A percentile compares a stretch with the other conserved stretches of the same genome.
Conservation (phyloP, 176 grass and related monocot species). For the Zoysia pacifica region DNA sequence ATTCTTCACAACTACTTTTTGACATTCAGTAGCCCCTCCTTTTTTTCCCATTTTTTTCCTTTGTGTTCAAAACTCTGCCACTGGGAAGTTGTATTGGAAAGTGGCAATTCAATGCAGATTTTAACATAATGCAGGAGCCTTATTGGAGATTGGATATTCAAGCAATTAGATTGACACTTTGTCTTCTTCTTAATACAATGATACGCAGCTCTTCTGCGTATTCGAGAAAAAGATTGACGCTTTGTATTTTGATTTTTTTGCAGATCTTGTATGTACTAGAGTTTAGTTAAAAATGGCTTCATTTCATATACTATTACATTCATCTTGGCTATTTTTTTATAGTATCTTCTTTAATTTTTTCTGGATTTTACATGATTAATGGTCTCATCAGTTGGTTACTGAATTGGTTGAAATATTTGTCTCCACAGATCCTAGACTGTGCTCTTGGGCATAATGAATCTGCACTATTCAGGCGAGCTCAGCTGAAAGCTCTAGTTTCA, state of each 20-base stretch:
- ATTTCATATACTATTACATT: conserved; percentile 35
- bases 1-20: too few relatives aligned
- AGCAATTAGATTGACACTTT: too few relatives aligned
- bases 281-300: conserved; percentile 18
- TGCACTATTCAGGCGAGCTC: conserved; percentile 97
- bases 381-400: conserved; percentile 18
- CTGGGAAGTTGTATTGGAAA: too few relatives aligned
- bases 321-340: neutral
- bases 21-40: too few relatives aligned
- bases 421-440: conserved; percentile 80
- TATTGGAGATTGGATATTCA: too few relatives aligned
- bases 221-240: too few relatives aligned
- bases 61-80: neutral
- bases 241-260: neutral
- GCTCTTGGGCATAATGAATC: conserved; percentile 99
- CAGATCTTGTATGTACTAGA: neutral
- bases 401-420: conserved; percentile 40
- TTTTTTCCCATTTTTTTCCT: neutral
- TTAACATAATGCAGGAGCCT: too few relatives aligned
- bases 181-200: too few relatives aligned
- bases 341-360: conserved; percentile 19
- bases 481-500: conserved; percentile 94
- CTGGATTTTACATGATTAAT: conserved; percentile 28
- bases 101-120: too few relatives aligned
- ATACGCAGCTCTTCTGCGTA: too few relatives aligned